Evolutionary conservation across 2,329 filamentous ascomycete species (phyloP), one percentile per base, ranked within the genome.

Genomic region (Exophiala calicioides): DNA sequence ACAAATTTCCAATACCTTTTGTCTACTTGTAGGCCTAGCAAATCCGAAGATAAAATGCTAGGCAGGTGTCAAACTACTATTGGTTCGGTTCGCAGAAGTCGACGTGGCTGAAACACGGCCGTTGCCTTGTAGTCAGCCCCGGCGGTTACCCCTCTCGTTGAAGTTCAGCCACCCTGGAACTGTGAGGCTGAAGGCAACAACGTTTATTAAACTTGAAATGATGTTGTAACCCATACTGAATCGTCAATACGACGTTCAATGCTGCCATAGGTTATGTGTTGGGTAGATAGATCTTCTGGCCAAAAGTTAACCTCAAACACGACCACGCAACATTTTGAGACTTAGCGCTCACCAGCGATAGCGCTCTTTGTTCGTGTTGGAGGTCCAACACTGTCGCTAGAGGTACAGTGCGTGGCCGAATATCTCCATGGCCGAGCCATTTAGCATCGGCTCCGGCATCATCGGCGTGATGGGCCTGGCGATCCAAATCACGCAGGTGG

Each of bases 401-500:
- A 27, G 24, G 24, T 27, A 27, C 7, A 7, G 24, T 27, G 12
- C 12, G 24, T 27, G 24, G 12, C 24, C 12, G 24, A 27, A 27
- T 27, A 7, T 27, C 12, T 27, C 24, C 31, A 58, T 58, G 55
- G 54, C 51, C 24, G 53, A 53, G 9, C 27, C 51, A 36, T 49
- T 55, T 29, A 52, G 55, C 21, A 47, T 57, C 23, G 24, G 24
- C 24, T 27, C 24, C 24, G 12, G 24, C 12, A 27, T 27, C 24
- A 46, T 49, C 13, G 53, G 53, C 33, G 40, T 57, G 20, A 44
- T 57, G 24, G 43, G 50, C 24, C 31, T 57, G 27, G 44, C 41
- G 12, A 54, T 56, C 41, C 50, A 57, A 31, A 46, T 56, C 23
- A 46, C 47, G 6, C 49, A 57, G 38, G 32, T 53, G 5, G 50